These are phyloP conservation scores for Colletotrichum karsti DNA, from an alignment of 2,329 filamentous ascomycete species.

Conservation along the genomic window DNA sequence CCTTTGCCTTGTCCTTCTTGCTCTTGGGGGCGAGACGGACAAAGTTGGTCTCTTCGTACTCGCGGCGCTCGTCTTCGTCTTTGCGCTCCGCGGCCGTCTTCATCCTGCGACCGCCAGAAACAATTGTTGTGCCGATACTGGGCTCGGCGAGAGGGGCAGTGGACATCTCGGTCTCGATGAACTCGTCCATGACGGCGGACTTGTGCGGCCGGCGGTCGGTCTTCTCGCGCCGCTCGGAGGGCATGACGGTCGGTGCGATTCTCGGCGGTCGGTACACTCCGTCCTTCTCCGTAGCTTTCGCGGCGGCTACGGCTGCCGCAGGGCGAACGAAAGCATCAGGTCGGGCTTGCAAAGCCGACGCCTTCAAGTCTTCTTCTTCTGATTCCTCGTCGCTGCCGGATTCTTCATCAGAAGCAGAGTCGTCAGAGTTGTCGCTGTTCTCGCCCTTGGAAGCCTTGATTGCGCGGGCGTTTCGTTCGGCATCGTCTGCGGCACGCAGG, in stretches of 20 bases:
- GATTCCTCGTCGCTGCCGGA: constrained; percentile 43
- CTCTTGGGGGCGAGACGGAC: constrained; percentile 84
- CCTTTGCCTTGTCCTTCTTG: constrained; percentile 85
- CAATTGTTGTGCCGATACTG: constrained; percentile 91
- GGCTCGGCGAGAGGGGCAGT: constrained; percentile 83
- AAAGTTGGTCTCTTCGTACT: constrained; percentile 95
- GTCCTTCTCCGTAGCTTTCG: constrained; percentile 46
- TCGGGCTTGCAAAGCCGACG: constrained; percentile 33
- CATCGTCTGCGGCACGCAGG: constrained; percentile 84
- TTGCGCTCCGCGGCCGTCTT: constrained; percentile 81
- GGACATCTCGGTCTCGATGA: constrained; percentile 85
- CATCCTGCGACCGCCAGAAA: constrained; percentile 78
- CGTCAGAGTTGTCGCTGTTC: constrained; percentile 44
- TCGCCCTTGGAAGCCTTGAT: constrained; percentile 42
- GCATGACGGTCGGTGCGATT: constrained; percentile 88
- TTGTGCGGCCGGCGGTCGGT: constrained; percentile 70
- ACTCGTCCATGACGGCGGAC: constrained; percentile 91
- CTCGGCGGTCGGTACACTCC: constrained; percentile 90
- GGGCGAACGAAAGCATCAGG: constrained; percentile 46
- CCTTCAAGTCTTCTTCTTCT: constrained; percentile 38
- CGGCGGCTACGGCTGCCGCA: constrained; percentile 36
- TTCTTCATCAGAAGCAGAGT: constrained; percentile 42
- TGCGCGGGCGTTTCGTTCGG: constrained; percentile 56
- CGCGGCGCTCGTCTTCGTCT: constrained; percentile 79
- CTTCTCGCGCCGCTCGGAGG: constrained; percentile 71